Evolutionary conservation across 108 stramenopile species (phyloP).

Genomic region (Cylindrotheca closterium): DNA sequence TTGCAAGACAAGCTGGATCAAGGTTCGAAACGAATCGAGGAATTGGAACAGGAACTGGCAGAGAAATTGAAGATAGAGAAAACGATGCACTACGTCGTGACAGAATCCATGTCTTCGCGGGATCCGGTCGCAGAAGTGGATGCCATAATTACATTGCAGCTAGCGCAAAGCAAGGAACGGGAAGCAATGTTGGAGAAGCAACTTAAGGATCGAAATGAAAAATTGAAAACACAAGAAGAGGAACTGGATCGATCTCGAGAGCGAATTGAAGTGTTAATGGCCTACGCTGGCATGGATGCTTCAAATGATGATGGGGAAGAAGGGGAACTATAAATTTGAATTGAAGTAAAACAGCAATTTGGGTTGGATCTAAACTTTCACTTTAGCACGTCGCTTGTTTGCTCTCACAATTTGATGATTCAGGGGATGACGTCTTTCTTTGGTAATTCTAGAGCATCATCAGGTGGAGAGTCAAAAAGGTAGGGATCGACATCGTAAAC

Average conservation of each 20-base stretch:
- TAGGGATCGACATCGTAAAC: neutral
- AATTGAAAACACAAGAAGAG: neutral
- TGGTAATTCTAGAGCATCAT: too few relatives aligned
- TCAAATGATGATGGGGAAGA: too few relatives aligned
- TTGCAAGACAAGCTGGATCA: neutral
- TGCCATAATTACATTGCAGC: neutral
- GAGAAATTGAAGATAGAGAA: too few relatives aligned
- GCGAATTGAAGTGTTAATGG: neutral
- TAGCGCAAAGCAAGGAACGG: neutral
- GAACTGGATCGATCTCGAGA: neutral
- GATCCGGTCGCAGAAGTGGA: neutral
- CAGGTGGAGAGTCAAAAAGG: neutral
- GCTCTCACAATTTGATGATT: too few relatives aligned
- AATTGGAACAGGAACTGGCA: neutral
- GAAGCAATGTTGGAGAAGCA: neutral
- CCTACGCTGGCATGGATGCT: neutral
- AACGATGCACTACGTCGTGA: too few relatives aligned
- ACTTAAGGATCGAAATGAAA: neutral
- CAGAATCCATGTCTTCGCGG: too few relatives aligned
- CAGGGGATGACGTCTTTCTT: too few relatives aligned
- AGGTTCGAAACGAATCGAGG: neutral
- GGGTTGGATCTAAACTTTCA: too few relatives aligned
- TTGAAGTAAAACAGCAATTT: too few relatives aligned
- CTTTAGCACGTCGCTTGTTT: too few relatives aligned
- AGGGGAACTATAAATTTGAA: too few relatives aligned